Evolutionary conservation across 2,329 filamentous ascomycete species (phyloP).

Genomic region (Phialophora expanda): DNA sequence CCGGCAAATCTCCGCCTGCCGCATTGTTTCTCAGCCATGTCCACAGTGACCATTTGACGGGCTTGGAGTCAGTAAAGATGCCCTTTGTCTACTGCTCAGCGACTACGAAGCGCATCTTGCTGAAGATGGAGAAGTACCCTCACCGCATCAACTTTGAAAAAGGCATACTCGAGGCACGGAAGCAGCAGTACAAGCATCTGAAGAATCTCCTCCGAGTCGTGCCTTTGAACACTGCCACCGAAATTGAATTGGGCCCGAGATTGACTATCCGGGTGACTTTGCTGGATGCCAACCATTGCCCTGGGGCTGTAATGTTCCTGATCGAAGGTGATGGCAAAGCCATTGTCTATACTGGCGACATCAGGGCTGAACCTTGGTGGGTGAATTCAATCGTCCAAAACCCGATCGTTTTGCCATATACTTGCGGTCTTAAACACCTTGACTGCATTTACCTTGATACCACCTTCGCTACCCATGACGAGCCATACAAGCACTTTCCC

Average conservation of each 20-base stretch:
- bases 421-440: slow-evolving; percentile 67
- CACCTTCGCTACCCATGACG: slow-evolving; percentile 67
- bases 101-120: slow-evolving; percentile 77
- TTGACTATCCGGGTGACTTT: slow-evolving; percentile 78
- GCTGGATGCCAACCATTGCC: slow-evolving; percentile 90
- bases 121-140: slow-evolving; percentile 77
- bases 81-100: slow-evolving; percentile 91
- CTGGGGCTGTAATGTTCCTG: slow-evolving; percentile 89
- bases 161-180: slow-evolving; percentile 74
- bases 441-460: slow-evolving; percentile 91
- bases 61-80: slow-evolving; percentile 75
- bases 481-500: slow-evolving; percentile 59
- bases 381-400: slow-evolving; percentile 73
- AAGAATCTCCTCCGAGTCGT: slow-evolving; percentile 75
- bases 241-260: slow-evolving; percentile 73
- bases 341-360: slow-evolving; percentile 86
- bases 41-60: slow-evolving; percentile 85
- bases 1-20: slow-evolving; percentile 64
- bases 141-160: slow-evolving; percentile 81
- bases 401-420: slow-evolving; percentile 76
- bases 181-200: slow-evolving; percentile 78
- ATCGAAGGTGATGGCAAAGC: slow-evolving; percentile 75
- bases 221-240: slow-evolving; percentile 78
- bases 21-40: slow-evolving; percentile 92
- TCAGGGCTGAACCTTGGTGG: slow-evolving; percentile 84